These are phyloP conservation scores for Tulasnella sp. DNA, from an alignment of 768 basidiomycete genomes.

Conservation along the genomic window DNA sequence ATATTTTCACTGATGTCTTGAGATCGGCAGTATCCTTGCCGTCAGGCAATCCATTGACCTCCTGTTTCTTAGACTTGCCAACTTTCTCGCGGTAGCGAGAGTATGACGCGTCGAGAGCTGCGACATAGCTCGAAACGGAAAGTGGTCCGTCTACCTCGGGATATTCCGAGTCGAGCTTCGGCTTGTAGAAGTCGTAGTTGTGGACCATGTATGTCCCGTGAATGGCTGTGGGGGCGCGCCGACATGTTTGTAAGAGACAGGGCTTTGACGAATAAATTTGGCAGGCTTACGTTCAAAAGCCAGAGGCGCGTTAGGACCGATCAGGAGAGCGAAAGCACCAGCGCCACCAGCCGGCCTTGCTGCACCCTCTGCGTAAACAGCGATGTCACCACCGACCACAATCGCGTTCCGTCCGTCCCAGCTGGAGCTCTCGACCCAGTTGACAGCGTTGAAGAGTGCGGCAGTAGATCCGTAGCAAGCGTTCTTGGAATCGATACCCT, in stretches of 20 bases:
- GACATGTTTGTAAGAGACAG: too few relatives aligned
- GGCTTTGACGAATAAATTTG: too few relatives aligned
- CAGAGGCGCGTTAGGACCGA: conserved; percentile 92
- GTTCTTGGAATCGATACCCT: conserved; percentile 98
- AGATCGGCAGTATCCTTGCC: conserved; percentile 30
- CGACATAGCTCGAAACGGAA: conserved; percentile 89
- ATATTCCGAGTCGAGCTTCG: conserved; percentile 86
- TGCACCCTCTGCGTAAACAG: conserved; percentile 91
- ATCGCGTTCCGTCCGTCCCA: conserved; percentile 99
- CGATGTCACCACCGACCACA: conserved; percentile 93
- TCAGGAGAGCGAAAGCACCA: conserved; percentile 87
- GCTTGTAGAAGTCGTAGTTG: conserved; percentile 99
- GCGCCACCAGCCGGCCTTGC: conserved; percentile 96
- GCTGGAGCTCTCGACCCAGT: conserved; percentile 92
- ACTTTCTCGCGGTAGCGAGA: conserved; percentile 72
- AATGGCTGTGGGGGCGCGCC: conserved; percentile 71
- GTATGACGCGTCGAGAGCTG: conserved; percentile 87
- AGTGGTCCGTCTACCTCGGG: conserved; percentile 97
- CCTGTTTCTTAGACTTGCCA: conserved; percentile 41
- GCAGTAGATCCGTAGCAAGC: conserved; percentile 99
- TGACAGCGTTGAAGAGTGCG: conserved; percentile 95
- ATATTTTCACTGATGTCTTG: conserved; percentile 23
- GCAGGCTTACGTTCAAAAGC: conserved; percentile 89
- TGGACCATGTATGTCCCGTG: conserved; percentile 97
- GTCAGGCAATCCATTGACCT: conserved; percentile 29